phyloP scores from a whole-genome alignment of 176 grass and related monocot species.

The Carex kokanica region DNA sequence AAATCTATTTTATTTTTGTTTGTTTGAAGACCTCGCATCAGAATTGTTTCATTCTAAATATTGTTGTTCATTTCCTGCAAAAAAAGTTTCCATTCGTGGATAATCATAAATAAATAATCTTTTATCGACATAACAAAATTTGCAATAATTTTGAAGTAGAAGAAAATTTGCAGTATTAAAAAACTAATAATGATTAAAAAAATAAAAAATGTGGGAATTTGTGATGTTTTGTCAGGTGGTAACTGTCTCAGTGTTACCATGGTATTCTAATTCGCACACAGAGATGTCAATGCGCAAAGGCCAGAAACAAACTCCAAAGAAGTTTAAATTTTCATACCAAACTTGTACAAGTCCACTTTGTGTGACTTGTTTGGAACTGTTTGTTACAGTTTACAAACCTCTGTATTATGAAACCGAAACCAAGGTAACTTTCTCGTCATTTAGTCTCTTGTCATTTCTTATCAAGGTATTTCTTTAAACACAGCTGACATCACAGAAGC shows the following conservation, averaged over 20 bases:
- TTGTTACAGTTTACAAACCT: neutral
- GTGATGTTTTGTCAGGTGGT: slow-evolving; percentile 22
- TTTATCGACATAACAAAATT: neutral
- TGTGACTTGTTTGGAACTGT: neutral
- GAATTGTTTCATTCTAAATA: no score
- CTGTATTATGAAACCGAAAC: slow-evolving; percentile 13
- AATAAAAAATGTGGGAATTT: slow-evolving; percentile 13
- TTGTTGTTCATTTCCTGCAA: neutral
- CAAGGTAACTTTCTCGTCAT: slow-evolving; percentile 24
- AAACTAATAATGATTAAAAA: neutral
- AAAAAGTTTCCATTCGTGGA: neutral
- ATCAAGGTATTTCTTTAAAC: slow-evolving; percentile 15
- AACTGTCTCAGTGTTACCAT: slow-evolving; percentile 12
- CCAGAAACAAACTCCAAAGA: slow-evolving; percentile 22
- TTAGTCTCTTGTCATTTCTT: slow-evolving; percentile 21
- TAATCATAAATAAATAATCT: neutral
- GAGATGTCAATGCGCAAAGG: slow-evolving; percentile 16
- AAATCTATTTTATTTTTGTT: neutral
- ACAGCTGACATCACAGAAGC: slow-evolving; percentile 13
- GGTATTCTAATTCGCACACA: slow-evolving; percentile 13
- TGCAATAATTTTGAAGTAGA: neutral
- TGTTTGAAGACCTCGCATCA: neutral
- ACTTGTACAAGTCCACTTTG: slow-evolving; percentile 13
- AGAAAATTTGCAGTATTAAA: neutral
- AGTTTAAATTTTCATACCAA: slow-evolving; percentile 7